Evolutionary conservation across 148 eudicot species (phyloP).

Genomic region (Persicaria maculosa): DNA sequence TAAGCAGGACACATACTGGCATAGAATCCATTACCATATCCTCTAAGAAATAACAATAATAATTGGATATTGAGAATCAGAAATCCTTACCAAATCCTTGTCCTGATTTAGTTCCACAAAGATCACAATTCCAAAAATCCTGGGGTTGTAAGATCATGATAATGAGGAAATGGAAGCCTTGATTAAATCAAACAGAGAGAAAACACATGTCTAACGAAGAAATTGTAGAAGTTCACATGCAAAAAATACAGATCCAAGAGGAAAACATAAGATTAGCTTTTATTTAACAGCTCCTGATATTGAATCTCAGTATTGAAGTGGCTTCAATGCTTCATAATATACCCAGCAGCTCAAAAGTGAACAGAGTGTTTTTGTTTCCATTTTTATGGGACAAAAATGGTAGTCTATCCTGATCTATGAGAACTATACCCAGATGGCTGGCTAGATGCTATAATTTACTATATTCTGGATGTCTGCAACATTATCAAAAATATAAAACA

Average conservation of each 20-base stretch:
- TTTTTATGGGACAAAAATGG: too few relatives aligned
- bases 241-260: not conserved
- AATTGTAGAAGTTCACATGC: not conserved
- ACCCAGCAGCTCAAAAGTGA: not conserved
- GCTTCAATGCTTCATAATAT: not conserved
- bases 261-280: too few relatives aligned
- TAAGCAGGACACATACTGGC: not conserved
- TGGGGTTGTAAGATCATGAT: slow-evolving; percentile 6
- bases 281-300: not conserved
- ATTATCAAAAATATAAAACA: too few relatives aligned
- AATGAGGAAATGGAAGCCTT: slow-evolving; percentile 8
- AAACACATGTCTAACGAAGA: not conserved
- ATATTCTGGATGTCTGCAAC: too few relatives aligned
- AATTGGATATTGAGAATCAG: not conserved
- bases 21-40: not conserved
- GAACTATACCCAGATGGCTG: not conserved
- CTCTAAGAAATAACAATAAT: not conserved
- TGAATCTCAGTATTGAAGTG: not conserved
- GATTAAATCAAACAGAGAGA: not conserved
- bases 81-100: slow-evolving; percentile 55
- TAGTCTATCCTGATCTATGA: not conserved
- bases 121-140: slow-evolving; percentile 34
- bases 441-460: too few relatives aligned
- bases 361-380: not conserved
- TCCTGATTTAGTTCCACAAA: slow-evolving; percentile 32